These are phyloP conservation scores for Kluyveromyces marxianus DNA, from an alignment of 1,139 yeast species.

Conservation along the genomic window DNA sequence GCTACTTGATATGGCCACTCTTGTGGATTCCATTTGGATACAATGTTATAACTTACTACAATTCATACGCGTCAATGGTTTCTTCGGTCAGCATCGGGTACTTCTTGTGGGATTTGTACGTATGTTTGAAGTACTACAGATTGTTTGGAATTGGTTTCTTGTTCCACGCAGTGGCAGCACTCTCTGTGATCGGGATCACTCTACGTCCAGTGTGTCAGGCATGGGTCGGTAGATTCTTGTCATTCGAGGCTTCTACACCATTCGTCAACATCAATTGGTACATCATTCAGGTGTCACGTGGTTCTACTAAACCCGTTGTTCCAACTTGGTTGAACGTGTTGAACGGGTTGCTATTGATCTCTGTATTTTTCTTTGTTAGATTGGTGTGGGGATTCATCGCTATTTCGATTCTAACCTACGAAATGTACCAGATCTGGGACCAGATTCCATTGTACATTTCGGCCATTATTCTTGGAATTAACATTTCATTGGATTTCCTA, in stretches of 20 bases:
- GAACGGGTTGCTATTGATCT: conserved; percentile 68
- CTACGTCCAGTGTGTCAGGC: conserved; percentile 69
- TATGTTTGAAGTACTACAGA: conserved; percentile 52
- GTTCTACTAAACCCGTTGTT: conserved; percentile 33
- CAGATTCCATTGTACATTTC: conserved; percentile 23
- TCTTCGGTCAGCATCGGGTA: conserved; percentile 71
- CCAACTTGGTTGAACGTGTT: conserved; percentile 48
- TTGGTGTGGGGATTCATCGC: conserved; percentile 87
- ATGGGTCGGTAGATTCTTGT: conserved; percentile 75
- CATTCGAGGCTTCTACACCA: conserved; percentile 90
- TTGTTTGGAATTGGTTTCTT: conserved; percentile 79
- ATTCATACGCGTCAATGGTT: conserved; percentile 72
- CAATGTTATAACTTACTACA: conserved; percentile 37
- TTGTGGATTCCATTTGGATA: conserved; percentile 18
- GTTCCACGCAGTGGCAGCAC: conserved; percentile 58
- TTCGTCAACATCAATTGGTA: conserved; percentile 93
- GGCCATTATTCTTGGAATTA: conserved; percentile 42
- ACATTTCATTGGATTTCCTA: conserved; percentile 55
- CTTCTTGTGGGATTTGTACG: conserved; percentile 79
- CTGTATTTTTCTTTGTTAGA: conserved; percentile 68
- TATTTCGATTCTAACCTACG: conserved; percentile 32
- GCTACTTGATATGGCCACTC: conserved; percentile 18
- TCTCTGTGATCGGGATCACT: conserved; percentile 53
- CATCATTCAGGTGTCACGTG: conserved; percentile 63
- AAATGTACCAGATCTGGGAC: conserved; percentile 27